Evolutionary conservation across 495 filamentous ascomycete genomes (phyloP), one percentile per base, ranked within the genome.

Genomic region (Thozetella sp.): DNA sequence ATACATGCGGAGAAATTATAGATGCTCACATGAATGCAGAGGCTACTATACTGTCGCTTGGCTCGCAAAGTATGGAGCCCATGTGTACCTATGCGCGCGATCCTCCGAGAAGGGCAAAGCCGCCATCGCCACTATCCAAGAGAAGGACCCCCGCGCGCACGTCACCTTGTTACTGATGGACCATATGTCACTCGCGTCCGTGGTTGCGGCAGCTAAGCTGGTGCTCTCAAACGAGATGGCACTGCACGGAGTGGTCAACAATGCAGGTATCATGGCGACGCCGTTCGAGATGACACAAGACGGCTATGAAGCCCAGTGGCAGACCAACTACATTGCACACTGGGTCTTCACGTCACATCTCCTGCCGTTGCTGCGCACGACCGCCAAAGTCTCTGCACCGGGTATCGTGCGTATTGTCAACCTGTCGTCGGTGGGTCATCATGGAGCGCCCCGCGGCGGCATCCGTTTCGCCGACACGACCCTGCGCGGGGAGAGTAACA

Each of bases 301-400:
- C 50, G 76, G 75, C n/a, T 72, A 74, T 62, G 80, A 83, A 60
- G 67, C 68, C 0, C 76, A 83, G 55, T 79, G 63, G 69, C 71
- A 78, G 54, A 79, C 73, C 43, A 80, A 78, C 52, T 74, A 79
- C 58, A 67, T 78, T 24, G 61, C 69, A 22, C 76, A 76, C 59
- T 75, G 63, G 63, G 70, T 79, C 22, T 66, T 81, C 0, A 71
- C 74, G 22, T 55, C 66, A 10, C 66, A 72, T 25, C 68, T 76
- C 0, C 64, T 81, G 26, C 72, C 74, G 20, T 60, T 67, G 27
- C 59, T 75, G 63, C 59, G 61, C 51, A 55, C 19, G 25, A 73
- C 67, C 2, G 55, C 68, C 34, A 57, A 65, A 50, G 53, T 58
- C 17, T 58, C 68, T 34, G 55, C 64, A 0, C 55, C 58, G 12